These are phyloP conservation scores for Trichoderma afroharzianum DNA, from an alignment of 2,329 filamentous ascomycete species.

Conservation along the genomic window DNA sequence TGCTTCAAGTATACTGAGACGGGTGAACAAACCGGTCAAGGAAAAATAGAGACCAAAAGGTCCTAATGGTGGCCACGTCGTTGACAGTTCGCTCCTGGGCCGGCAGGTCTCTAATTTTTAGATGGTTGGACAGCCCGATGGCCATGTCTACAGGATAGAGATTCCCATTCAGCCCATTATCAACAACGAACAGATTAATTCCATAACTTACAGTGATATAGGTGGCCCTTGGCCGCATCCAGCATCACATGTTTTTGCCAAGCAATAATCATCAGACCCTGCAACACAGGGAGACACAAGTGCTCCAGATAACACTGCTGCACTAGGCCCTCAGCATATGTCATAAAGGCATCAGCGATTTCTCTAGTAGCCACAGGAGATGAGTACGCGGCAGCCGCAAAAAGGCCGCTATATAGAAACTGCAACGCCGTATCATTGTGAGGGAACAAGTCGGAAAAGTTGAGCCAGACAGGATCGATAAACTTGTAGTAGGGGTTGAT, in stretches of 20 bases:
- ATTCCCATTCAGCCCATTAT: neutral
- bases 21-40: slow-evolving; percentile 11
- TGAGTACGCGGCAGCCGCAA: slow-evolving; percentile 7
- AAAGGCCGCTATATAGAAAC: slow-evolving; percentile 11
- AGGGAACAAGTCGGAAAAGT: slow-evolving; percentile 13
- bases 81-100: neutral
- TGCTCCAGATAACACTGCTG: slow-evolving; percentile 15
- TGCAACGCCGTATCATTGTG: slow-evolving; percentile 15
- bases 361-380: slow-evolving; percentile 3
- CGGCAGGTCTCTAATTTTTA: neutral
- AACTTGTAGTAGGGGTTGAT: slow-evolving; percentile 11
- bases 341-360: slow-evolving; percentile 5
- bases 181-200: no score
- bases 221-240: slow-evolving; percentile 10
- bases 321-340: slow-evolving; percentile 13
- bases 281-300: slow-evolving; percentile 10
- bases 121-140: slow-evolving; percentile 14
- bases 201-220: slow-evolving; percentile 10
- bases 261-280: slow-evolving; percentile 5
- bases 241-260: slow-evolving; percentile 12
- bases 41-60: slow-evolving; percentile 15
- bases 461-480: slow-evolving; percentile 14
- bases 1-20: neutral
- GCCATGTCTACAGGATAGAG: slow-evolving; percentile 5
- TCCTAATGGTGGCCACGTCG: slow-evolving; percentile 7